Evolutionary conservation across 306 rosid species (phyloP).

Genomic region (Malus orientalis): DNA sequence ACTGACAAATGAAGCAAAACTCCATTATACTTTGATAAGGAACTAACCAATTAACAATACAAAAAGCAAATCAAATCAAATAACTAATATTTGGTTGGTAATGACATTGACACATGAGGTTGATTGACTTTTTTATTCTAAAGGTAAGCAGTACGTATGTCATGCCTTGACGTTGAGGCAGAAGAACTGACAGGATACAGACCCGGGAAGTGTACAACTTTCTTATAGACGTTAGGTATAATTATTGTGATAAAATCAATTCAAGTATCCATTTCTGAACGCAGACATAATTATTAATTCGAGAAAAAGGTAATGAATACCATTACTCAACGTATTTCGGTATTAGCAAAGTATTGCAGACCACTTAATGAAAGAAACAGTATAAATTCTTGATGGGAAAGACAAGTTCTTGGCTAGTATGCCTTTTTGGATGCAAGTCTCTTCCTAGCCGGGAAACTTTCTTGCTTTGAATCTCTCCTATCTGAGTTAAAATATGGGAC

Average conservation of each 20-base stretch:
- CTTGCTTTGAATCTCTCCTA: background rate
- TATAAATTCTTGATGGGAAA: background rate
- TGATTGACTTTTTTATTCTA: background rate
- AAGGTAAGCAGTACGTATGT: background rate
- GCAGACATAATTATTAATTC: background rate
- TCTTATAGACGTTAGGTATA: background rate
- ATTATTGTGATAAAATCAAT: background rate
- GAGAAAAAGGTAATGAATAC: background rate
- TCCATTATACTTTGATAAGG: background rate
- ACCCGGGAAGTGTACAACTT: background rate
- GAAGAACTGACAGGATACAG: background rate
- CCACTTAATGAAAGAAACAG: background rate
- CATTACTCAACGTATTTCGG: background rate
- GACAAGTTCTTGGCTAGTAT: background rate
- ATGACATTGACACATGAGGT: background rate
- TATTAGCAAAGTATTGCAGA: background rate
- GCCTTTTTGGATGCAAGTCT: background rate
- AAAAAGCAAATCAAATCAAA: background rate
- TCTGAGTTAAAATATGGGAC: background rate
- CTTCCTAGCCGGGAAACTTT: background rate
- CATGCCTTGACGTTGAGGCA: background rate
- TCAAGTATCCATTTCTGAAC: background rate
- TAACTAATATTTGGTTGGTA: background rate
- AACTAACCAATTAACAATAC: background rate
- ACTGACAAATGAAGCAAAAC: background rate